A percentile compares a stretch with the other conserved stretches of the same genome.
Conservation (phyloP, 257 asterid genomes). For the Solanum megistacrolobum region DNA sequence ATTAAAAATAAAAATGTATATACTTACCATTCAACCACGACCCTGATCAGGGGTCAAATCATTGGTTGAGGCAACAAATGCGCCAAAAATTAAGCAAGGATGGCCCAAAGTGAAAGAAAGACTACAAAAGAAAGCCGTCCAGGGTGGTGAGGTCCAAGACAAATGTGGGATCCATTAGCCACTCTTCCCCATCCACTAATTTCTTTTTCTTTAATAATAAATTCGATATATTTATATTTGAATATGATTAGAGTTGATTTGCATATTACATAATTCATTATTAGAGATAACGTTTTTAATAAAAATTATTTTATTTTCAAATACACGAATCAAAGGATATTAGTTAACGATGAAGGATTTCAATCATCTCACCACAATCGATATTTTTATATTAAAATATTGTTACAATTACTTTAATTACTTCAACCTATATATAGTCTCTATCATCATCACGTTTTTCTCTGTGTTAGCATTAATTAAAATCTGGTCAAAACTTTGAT, state of each 20-base stretch:
- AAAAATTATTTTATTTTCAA: neutral
- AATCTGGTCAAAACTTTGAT: neutral
- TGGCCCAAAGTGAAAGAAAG: neutral
- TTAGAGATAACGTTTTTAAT: fast-evolving
- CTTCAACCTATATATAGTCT: neutral
- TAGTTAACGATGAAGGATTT: too few species aligned
- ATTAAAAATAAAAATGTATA: neutral
- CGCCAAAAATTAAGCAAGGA: neutral
- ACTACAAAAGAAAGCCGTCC: constrained; percentile 2
- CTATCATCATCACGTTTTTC: neutral
- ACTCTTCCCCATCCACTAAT: neutral
- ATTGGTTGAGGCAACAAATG: neutral
- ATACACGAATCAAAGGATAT: neutral
- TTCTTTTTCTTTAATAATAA: neutral
- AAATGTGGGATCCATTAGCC: constrained; percentile 6
- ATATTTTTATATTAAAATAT: neutral
- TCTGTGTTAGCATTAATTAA: neutral
- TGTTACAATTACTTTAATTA: neutral
- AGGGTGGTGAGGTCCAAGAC: constrained; percentile 2
- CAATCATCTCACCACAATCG: neutral
- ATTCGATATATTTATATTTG: neutral
- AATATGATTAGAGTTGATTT: neutral
- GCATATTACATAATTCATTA: neutral
- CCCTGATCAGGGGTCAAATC: neutral
- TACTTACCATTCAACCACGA: neutral